A percentile compares a stretch with the other conserved stretches of the same genome.
phyloP scores from a whole-genome alignment of 768 basidiomycete species.

The Tulasnella calospora region DNA sequence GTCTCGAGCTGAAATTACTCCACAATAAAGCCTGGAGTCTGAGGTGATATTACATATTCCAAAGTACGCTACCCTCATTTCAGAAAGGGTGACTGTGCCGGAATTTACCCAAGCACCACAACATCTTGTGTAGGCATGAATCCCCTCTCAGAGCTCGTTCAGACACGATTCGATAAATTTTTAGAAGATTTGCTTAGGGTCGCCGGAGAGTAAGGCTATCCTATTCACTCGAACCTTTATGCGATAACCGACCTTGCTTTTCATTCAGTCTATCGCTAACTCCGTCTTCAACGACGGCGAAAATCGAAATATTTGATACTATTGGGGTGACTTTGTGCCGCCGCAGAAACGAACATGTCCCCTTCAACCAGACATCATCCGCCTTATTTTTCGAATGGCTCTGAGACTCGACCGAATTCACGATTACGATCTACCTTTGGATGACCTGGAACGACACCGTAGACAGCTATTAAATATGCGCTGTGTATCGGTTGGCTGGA shows the following conservation, averaged over 20 bases:
- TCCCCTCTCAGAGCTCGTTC: not conserved
- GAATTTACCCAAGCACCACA: not conserved
- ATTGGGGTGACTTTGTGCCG: not conserved
- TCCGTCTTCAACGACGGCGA: not conserved
- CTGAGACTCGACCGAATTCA: not conserved
- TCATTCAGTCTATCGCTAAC: not conserved
- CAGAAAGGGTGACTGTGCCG: not conserved
- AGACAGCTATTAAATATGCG: not conserved
- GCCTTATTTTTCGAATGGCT: not conserved
- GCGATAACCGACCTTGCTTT: no score
- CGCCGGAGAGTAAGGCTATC: not conserved
- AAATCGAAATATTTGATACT: not conserved
- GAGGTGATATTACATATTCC: not conserved
- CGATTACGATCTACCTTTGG: not conserved
- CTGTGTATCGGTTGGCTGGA: not conserved
- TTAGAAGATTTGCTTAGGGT: not conserved
- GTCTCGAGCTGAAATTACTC: no score
- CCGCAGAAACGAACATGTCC: not conserved
- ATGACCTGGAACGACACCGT: not conserved
- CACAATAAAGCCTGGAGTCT: no score
- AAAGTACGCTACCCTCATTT: not conserved
- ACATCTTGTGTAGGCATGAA: not conserved
- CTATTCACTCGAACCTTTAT: no score
- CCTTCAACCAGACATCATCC: not conserved
- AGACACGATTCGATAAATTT: not conserved